phyloP scores from a whole-genome alignment of 2,329 filamentous ascomycete species.

The Alternaria triticimaculans region DNA sequence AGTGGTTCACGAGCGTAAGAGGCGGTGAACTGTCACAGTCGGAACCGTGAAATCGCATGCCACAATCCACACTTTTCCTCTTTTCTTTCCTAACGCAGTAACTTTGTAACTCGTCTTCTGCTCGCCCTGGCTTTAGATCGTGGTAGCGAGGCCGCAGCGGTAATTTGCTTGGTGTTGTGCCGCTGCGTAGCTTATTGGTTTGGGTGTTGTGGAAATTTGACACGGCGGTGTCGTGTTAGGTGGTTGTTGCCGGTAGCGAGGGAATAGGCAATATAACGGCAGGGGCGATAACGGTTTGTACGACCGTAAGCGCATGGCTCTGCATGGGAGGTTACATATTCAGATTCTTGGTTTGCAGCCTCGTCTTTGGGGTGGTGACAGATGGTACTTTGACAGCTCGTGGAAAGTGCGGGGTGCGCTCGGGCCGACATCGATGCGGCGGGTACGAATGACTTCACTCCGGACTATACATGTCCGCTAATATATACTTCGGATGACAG shows the following conservation, averaged over 20 bases:
- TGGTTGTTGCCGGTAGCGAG: constrained; percentile 7
- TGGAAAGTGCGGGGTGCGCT: constrained; percentile 10
- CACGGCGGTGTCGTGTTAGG: not conserved
- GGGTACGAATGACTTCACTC: not conserved
- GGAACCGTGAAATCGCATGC: constrained; percentile 7
- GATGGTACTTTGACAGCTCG: not conserved
- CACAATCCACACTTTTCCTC: constrained; percentile 12
- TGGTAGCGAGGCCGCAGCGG: constrained; percentile 11
- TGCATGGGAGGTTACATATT: not conserved
- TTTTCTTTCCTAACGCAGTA: constrained; percentile 8
- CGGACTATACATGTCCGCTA: constrained; percentile 1
- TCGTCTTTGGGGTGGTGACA: not conserved
- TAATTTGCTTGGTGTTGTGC: constrained; percentile 10
- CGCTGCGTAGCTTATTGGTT: constrained; percentile 3
- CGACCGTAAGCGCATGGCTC: not conserved
- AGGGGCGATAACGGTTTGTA: constrained; percentile 1
- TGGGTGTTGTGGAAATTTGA: constrained; percentile 1
- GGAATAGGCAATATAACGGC: not conserved
- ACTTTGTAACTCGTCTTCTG: not conserved
- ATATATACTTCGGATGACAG: not conserved
- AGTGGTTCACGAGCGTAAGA: constrained; percentile 4
- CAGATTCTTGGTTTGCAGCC: not conserved
- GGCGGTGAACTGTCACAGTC: constrained; percentile 3
- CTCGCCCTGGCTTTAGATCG: constrained; percentile 3
- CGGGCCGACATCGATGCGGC: constrained; percentile 9